phyloP scores from a whole-genome alignment of 441 rosid species.

The Euphorbia schlechtendalii region DNA sequence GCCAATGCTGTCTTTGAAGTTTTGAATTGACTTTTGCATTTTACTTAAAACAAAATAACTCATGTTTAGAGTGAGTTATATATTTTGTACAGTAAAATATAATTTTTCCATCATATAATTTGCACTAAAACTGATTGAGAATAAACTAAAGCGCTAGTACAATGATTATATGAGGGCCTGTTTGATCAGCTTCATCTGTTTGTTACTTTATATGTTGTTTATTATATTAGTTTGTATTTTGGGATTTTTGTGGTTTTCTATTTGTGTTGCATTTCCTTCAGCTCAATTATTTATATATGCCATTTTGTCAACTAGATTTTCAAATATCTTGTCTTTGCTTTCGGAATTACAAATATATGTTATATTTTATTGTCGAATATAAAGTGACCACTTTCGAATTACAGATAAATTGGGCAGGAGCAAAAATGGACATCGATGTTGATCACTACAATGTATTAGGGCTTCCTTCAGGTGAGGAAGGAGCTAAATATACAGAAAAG shows the following conservation, averaged over 20 bases:
- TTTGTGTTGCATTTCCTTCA: neutral
- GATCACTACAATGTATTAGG: slow-evolving; percentile 78
- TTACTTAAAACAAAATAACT: too few relatives aligned
- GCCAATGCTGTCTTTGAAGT: too few relatives aligned
- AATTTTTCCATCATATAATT: neutral
- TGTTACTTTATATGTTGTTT: neutral
- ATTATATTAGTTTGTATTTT: neutral
- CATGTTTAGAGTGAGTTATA: too few relatives aligned
- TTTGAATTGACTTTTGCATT: too few relatives aligned
- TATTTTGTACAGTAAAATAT: neutral
- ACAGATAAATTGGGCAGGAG: neutral
- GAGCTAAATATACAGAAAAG: slow-evolving; percentile 53
- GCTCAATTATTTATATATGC: neutral
- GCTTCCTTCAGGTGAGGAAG: slow-evolving; percentile 80
- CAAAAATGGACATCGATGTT: slow-evolving; percentile 26
- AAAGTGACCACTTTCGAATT: neutral
- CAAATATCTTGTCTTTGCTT: neutral
- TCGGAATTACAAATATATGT: neutral
- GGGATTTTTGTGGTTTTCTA: neutral
- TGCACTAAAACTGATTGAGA: neutral
- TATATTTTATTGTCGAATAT: neutral
- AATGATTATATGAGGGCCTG: neutral
- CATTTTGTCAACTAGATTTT: neutral
- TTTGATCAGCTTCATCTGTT: neutral
- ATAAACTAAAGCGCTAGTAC: neutral